Evolutionary conservation across 1,139 yeast species (phyloP).

Genomic region (Candida anutae): DNA sequence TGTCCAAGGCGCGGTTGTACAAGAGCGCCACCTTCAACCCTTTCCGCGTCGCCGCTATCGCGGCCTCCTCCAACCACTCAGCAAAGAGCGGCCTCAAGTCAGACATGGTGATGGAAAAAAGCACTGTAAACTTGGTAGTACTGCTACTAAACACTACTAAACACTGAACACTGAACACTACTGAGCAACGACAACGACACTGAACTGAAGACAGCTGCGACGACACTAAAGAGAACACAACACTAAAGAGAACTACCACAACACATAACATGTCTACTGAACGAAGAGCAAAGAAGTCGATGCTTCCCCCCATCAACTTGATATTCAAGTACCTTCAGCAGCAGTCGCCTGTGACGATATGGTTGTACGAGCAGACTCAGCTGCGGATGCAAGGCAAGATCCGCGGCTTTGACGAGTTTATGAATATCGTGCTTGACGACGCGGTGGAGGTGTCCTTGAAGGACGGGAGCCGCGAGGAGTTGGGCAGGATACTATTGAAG

Average conservation of each 20-base stretch:
- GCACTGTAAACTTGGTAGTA: not conserved
- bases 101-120: not conserved
- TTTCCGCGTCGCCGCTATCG: constrained; percentile 30
- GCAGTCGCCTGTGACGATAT: constrained; percentile 69
- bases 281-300: constrained; percentile 21
- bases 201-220: not conserved
- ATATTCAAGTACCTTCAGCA: constrained; percentile 82
- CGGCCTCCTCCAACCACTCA: constrained; percentile 47
- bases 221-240: no score
- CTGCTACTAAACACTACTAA: no score
- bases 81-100: constrained; percentile 35
- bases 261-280: constrained; percentile 1
- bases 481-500: constrained; percentile 63
- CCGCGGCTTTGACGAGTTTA: constrained; percentile 92
- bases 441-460: constrained; percentile 58
- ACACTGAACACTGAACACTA: no score
- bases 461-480: constrained; percentile 32
- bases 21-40: constrained; percentile 38
- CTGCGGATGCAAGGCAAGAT: constrained; percentile 77
- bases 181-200: not conserved
- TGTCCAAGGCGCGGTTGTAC: constrained; percentile 42
- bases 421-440: constrained; percentile 91
- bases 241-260: no score
- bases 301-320: constrained; percentile 87
- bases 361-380: constrained; percentile 83